Percentiles rank a stretch among this genome's conserved stretches.
These are phyloP conservation scores for Agrocybe pediades DNA, from an alignment of 768 basidiomycete genomes.

Conservation along the genomic window DNA sequence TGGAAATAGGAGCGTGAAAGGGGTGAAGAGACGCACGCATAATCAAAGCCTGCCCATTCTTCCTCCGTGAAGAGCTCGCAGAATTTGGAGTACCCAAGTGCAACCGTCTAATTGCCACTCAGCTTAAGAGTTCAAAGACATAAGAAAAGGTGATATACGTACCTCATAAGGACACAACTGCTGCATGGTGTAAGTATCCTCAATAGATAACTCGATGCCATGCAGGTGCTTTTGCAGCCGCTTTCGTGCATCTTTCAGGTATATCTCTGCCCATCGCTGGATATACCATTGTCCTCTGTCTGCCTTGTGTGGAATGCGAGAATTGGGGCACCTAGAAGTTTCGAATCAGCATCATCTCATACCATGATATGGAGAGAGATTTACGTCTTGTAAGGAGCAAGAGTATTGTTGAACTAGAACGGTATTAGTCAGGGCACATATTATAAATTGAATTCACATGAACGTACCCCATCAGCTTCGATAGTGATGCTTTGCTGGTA, in stretches of 20 bases:
- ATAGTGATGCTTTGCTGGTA: conserved; percentile 81
- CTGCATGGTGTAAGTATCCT: conserved; percentile 78
- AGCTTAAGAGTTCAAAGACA: background rate
- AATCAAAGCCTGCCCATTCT: conserved; percentile 94
- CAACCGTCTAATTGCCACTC: conserved; percentile 65
- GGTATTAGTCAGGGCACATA: conserved; percentile 9
- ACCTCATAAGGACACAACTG: conserved; percentile 88
- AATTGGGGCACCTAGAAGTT: conserved; percentile 61
- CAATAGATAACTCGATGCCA: conserved; percentile 63
- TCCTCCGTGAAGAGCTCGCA: conserved; percentile 88
- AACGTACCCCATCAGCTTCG: conserved; percentile 53
- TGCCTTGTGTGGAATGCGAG: conserved; percentile 42
- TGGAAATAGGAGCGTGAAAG: background rate
- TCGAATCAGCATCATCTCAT: background rate
- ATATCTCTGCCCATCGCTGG: conserved; percentile 66
- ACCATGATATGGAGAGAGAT: conserved; percentile 11
- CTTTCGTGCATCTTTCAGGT: conserved; percentile 64
- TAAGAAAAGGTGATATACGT: background rate
- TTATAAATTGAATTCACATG: background rate
- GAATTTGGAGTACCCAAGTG: conserved; percentile 88
- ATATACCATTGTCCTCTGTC: conserved; percentile 63
- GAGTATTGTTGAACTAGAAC: conserved; percentile 75
- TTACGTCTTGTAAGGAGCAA: conserved; percentile 81
- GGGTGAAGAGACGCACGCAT: conserved; percentile 54
- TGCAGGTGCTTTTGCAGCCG: conserved; percentile 60